These are phyloP conservation scores for Sphaerulina vaccinii DNA, from an alignment of 2,329 filamentous ascomycete species.

Conservation along the genomic window DNA sequence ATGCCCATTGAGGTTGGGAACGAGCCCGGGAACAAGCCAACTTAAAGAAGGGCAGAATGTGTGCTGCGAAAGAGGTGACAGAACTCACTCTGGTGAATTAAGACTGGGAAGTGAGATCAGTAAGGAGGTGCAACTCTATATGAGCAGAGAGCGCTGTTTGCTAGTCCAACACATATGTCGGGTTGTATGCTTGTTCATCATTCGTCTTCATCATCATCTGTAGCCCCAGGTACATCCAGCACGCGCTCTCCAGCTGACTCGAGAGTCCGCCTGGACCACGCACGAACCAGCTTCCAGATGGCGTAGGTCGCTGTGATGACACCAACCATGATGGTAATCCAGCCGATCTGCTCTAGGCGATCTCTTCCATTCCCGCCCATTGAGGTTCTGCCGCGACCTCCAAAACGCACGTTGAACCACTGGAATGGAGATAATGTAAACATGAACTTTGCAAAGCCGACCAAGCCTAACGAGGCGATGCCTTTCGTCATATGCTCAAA, in stretches of 20 bases:
- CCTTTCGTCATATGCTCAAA: slow-evolving; percentile 83
- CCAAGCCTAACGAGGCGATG: slow-evolving; percentile 79
- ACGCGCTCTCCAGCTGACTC: slow-evolving; percentile 76
- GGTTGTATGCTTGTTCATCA: slow-evolving; percentile 17
- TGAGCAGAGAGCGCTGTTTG: slow-evolving; percentile 1
- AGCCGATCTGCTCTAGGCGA: slow-evolving; percentile 74
- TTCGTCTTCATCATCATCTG: slow-evolving; percentile 57
- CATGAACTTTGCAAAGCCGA: slow-evolving; percentile 81
- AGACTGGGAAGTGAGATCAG: background rate
- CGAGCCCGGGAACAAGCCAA: slow-evolving; percentile 67
- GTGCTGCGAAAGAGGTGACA: background rate
- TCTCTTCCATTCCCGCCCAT: slow-evolving; percentile 66
- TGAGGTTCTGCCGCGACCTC: slow-evolving; percentile 43
- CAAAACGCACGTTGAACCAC: slow-evolving; percentile 66
- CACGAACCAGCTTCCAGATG: slow-evolving; percentile 78
- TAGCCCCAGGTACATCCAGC: slow-evolving; percentile 69
- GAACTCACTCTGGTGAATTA: slow-evolving; percentile 5
- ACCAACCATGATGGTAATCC: slow-evolving; percentile 76
- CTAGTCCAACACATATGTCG: background rate
- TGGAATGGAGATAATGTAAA: slow-evolving; percentile 72
- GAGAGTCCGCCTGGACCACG: slow-evolving; percentile 69
- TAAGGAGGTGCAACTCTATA: background rate
- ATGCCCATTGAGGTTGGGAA: slow-evolving; percentile 62
- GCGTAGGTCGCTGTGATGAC: slow-evolving; percentile 78
- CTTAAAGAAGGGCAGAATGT: slow-evolving; percentile 84